Evolutionary conservation across 768 basidiomycete genomes (phyloP).

Genomic region (Suillus spraguei): DNA sequence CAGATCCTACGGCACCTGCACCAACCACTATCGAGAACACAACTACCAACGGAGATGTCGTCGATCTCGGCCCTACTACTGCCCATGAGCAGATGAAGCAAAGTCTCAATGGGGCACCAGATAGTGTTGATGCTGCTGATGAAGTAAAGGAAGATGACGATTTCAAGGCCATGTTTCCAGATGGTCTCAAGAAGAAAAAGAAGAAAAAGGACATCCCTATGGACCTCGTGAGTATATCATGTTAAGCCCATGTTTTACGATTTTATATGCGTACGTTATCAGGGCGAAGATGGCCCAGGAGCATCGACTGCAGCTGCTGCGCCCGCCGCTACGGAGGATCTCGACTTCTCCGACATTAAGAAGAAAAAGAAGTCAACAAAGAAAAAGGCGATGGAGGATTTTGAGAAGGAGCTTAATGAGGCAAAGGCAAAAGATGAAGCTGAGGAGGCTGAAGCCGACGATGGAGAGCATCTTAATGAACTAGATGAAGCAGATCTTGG

Average conservation of each 20-base stretch:
- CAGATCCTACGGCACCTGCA: constrained; percentile 79
- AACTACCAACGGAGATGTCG: constrained; percentile 68
- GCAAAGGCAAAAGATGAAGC: constrained; percentile 67
- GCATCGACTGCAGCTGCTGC: constrained; percentile 55
- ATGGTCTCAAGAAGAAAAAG: constrained; percentile 90
- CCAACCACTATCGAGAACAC: constrained; percentile 72
- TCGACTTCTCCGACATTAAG: constrained; percentile 96
- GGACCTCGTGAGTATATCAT: constrained; percentile 61
- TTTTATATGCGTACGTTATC: constrained; percentile 13
- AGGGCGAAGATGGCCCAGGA: constrained; percentile 68
- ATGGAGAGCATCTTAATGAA: constrained; percentile 65
- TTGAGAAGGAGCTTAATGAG: constrained; percentile 88
- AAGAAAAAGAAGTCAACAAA: constrained; percentile 95
- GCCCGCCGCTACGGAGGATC: constrained; percentile 62
- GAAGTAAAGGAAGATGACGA: constrained; percentile 71
- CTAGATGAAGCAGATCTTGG: constrained; percentile 85
- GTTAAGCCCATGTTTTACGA: neutral
- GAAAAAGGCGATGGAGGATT: constrained; percentile 90
- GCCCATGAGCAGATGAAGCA: constrained; percentile 74
- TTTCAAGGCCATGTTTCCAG: constrained; percentile 77
- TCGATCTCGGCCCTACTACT: constrained; percentile 78
- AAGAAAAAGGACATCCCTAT: constrained; percentile 91
- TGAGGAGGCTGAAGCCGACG: constrained; percentile 57
- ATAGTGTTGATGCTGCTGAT: constrained; percentile 32
- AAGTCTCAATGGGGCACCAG: constrained; percentile 40